Evolutionary conservation across 2,329 filamentous ascomycete genomes (phyloP).

Genomic region (Cordyceps fumosorosea): DNA sequence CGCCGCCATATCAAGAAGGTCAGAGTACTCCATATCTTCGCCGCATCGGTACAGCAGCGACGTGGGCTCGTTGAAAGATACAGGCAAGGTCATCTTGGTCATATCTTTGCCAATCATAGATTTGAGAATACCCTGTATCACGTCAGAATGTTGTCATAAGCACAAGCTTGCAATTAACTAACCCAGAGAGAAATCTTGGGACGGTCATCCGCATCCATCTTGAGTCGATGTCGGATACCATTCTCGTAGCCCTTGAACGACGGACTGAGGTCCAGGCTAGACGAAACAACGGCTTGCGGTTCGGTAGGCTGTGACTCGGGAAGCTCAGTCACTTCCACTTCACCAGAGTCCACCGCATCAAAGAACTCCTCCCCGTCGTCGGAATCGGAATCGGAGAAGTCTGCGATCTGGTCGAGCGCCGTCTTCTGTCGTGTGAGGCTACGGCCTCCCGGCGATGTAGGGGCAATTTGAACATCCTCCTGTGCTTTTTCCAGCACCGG

Average conservation of each 20-base stretch:
- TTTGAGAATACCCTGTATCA: slow-evolving; percentile 76
- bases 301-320: slow-evolving; percentile 24
- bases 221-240: slow-evolving; percentile 69
- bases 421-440: slow-evolving; percentile 53
- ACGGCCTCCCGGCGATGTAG: not conserved
- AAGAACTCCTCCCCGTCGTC: slow-evolving; percentile 92
- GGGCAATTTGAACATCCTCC: slow-evolving; percentile 25
- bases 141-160: slow-evolving; percentile 18
- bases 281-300: slow-evolving; percentile 29
- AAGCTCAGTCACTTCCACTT: slow-evolving; percentile 72
- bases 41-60: slow-evolving; percentile 90
- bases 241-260: slow-evolving; percentile 91
- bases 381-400: slow-evolving; percentile 73
- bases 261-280: slow-evolving; percentile 58
- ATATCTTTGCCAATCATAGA: slow-evolving; percentile 99
- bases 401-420: slow-evolving; percentile 62
- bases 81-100: slow-evolving; percentile 98
- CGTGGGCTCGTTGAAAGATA: slow-evolving; percentile 97
- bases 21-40: slow-evolving; percentile 97
- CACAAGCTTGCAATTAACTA: slow-evolving; percentile 30
- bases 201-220: slow-evolving; percentile 85
- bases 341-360: slow-evolving; percentile 89
- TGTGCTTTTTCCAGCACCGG: slow-evolving; percentile 23
- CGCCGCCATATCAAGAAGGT: slow-evolving; percentile 82
- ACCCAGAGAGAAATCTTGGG: slow-evolving; percentile 97